Base-by-base conservation (phyloP, 208 protist species). In the Trypanosomatidae sp. region DNA sequence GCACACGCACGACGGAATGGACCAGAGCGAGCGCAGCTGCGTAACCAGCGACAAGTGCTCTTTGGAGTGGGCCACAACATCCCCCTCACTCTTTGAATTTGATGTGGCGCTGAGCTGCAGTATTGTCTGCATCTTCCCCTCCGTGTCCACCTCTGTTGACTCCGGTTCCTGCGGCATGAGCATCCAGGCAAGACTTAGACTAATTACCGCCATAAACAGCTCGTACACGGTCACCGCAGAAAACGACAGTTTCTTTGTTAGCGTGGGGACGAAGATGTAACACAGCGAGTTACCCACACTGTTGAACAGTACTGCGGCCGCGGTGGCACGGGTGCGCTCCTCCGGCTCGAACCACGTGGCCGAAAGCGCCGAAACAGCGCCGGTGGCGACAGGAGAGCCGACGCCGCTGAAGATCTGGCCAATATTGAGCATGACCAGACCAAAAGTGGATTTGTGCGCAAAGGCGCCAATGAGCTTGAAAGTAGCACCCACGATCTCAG, bases 381-480 rank as follows among this genome's bases (percentile, higher is more conserved):
- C 91, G 9, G 87, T 94, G 25, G 90, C 91, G 25, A 94, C 89
- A 22, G 91, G 91, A 22, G 91, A 96, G 66, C 87, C 90, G n/a
- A 96, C 73, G 56, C 88, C 91, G 69, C 88, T 94, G 69, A 88
- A 91, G 41, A 96, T 94, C 65, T 96, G 91, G 17, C 91, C 91
- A 30, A 96, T 65, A 46, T 96, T 81, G 59, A 96, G 77, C 65
- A 94, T 83, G 30, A 89, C 74, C 17, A 96, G 76, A 36, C 88
- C 89, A 8, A 84, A 82, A 2, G 65, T 81, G 71, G 59, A 81
- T 17, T 71, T 73, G 30, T 76, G 85, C 22, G 84, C 56, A 12
- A 85, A 50, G 7, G 86, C 69, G 44, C 87, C 91, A 47, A 94
- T 74, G 28, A 85, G 15, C 81, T 96, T 96, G 36, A 93, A 80